Evolutionary conservation across 768 basidiomycete genomes (phyloP).

Genomic region (Nevesoporus exiguus): DNA sequence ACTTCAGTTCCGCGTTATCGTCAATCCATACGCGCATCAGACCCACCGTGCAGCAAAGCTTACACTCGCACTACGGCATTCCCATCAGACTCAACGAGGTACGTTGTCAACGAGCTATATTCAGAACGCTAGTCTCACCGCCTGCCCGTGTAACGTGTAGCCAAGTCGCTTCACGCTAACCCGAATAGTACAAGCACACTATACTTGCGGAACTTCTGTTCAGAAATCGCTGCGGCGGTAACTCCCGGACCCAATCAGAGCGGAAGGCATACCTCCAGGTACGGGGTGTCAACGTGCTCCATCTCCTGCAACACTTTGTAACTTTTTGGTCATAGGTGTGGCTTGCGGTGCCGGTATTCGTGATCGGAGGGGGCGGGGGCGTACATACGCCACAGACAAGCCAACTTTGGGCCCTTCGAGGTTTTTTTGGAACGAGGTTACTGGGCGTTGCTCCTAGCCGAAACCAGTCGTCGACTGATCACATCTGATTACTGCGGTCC

Average conservation of each 20-base stretch:
- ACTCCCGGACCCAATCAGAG: neutral
- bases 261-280: slow-evolving; percentile 2
- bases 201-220: slow-evolving; percentile 1
- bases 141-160: neutral
- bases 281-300: slow-evolving; percentile 9
- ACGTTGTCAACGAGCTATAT: slow-evolving; percentile 1
- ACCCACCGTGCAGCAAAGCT: slow-evolving; percentile 1
- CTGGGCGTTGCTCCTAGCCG: neutral
- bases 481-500: slow-evolving; percentile 2
- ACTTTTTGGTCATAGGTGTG: slow-evolving; percentile 4
- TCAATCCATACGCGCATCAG: neutral
- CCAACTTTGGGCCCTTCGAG: neutral
- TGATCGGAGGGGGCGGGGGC: slow-evolving; percentile 12
- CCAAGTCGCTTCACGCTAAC: neutral
- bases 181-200: neutral
- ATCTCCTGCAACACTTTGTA: slow-evolving; percentile 4
- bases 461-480: slow-evolving; percentile 1
- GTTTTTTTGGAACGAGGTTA: slow-evolving; percentile 4
- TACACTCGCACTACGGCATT: neutral
- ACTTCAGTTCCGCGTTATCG: slow-evolving; percentile 18
- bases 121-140: slow-evolving; percentile 1
- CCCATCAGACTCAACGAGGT: slow-evolving; percentile 2
- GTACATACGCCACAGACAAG: neutral
- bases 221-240: neutral
- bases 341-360: neutral